Evolutionary conservation across 139 green algal genomes (phyloP).

Genomic region (Deuterostichococcus epilithicus): DNA sequence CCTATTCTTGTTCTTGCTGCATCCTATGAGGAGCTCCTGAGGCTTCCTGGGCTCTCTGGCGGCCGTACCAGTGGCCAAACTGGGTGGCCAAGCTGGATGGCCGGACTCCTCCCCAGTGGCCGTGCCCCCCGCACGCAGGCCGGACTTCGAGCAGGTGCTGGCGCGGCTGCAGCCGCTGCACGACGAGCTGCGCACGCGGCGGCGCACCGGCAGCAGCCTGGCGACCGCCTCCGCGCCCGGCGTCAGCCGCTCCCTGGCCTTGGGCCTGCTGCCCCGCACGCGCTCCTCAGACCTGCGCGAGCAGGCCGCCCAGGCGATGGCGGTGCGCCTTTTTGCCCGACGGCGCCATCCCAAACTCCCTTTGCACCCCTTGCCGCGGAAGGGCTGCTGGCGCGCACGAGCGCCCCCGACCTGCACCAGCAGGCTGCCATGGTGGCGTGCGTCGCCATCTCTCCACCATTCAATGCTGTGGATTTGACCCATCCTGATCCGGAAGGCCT

Average conservation of each 20-base stretch:
- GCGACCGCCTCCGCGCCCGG: not conserved
- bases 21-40: not conserved
- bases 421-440: too few relatives aligned
- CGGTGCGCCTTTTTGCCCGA: too few relatives aligned
- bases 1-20: not conserved
- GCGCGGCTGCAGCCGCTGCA: not conserved
- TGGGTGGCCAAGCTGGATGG: not conserved
- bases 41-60: not conserved
- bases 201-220: not conserved
- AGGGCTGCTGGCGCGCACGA: too few relatives aligned
- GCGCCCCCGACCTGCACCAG: too few relatives aligned
- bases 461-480: too few relatives aligned
- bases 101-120: not conserved
- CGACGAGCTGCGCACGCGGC: not conserved
- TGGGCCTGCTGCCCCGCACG: not conserved
- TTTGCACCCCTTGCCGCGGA: too few relatives aligned
- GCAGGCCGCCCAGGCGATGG: not conserved
- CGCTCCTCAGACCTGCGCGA: not conserved
- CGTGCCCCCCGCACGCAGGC: not conserved
- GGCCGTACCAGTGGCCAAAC: not conserved
- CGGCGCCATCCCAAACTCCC: too few relatives aligned
- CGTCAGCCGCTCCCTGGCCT: not conserved
- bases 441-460: too few relatives aligned
- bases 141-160: conserved; percentile 4
- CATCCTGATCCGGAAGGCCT: too few relatives aligned